Evolutionary conservation across 2,329 filamentous ascomycete species (phyloP), one percentile per base, ranked within the genome.

Genomic region (Cytospora piceae): DNA sequence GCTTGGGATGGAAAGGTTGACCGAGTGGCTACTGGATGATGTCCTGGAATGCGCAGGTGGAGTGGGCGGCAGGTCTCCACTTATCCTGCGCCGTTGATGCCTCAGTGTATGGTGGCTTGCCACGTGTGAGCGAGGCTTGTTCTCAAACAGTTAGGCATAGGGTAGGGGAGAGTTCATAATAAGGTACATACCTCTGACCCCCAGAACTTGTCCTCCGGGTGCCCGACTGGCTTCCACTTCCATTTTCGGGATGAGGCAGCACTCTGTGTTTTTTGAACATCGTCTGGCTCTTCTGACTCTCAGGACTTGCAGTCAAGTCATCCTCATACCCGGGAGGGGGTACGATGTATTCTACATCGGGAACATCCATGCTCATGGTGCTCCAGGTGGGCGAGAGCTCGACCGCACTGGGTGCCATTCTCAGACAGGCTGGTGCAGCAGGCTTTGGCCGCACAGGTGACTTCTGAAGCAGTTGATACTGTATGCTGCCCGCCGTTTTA

Each of bases 41-140:
- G 82, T 83, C 66, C 84, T 82, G 52, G 85, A 87, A 71, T 87
- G 84, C 57, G 82, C 82, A 20, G 87, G 87, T 56, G 87, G 87
- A 31, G 87, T 89, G n/a, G 87, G 87, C 51, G 87, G 87, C 46
- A 84, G 77, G 69, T 82, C 80, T 46, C 76, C 77, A 58, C 77
- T 77, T 67, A 81, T 77, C 52, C 77, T 77, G 62, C 75, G 77
- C 55, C 77, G 72, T 63, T 82, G 78, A 67, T 79, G 80, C 68
- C 78, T 80, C 60, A 79, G 73, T 24, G 73, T 77, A 65, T 77
- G 76, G 14, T 79, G 75, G 66, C 75, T 80, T 17, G 77, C 74
- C 17, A 76, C 71, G 58, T 78, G 77, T 57, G 74, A 75, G 68
- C 70, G 71, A 39, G 71, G 70, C 42, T 46, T 15, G 54, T 67